Evolutionary conservation across 2,329 filamentous ascomycete genomes (phyloP).

Genomic region (Balansia obtecta): DNA sequence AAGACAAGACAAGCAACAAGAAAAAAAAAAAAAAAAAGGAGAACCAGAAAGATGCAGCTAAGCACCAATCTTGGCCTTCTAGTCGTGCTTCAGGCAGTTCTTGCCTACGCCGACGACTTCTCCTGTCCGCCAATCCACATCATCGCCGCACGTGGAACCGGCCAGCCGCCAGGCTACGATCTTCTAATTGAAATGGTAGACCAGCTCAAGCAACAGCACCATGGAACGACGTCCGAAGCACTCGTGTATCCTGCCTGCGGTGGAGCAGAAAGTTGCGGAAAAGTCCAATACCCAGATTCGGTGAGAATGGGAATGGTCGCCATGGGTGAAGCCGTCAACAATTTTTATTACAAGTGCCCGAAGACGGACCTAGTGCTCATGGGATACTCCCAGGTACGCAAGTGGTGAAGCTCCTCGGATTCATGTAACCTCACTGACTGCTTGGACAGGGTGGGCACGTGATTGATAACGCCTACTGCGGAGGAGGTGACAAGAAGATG

Average conservation of each 20-base stretch:
- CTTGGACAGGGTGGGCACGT: conserved; percentile 43
- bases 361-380: conserved; percentile 44
- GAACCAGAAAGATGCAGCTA: no score
- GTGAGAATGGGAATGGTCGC: background rate
- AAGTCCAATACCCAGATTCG: conserved; percentile 49
- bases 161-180: conserved; percentile 39
- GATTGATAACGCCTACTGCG: conserved; percentile 50
- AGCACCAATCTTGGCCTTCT: background rate
- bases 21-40: background rate
- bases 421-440: no score
- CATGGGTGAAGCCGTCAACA: conserved; percentile 30
- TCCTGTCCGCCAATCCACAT: conserved; percentile 23
- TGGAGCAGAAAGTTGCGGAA: conserved; percentile 44
- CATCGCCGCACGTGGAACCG: conserved; percentile 35
- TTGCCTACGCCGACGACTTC: background rate
- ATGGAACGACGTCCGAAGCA: conserved; percentile 40
- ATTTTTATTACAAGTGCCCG: conserved; percentile 43
- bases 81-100: background rate
- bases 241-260: conserved; percentile 51
- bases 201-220: conserved; percentile 31
- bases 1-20: background rate
- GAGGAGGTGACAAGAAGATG: conserved; percentile 26
- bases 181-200: conserved; percentile 37
- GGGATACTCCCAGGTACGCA: conserved; percentile 48
- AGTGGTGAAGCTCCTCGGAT: no score